Evolutionary conservation across 148 eudicot genomes (phyloP).

Genomic region (Cornus controversa): DNA sequence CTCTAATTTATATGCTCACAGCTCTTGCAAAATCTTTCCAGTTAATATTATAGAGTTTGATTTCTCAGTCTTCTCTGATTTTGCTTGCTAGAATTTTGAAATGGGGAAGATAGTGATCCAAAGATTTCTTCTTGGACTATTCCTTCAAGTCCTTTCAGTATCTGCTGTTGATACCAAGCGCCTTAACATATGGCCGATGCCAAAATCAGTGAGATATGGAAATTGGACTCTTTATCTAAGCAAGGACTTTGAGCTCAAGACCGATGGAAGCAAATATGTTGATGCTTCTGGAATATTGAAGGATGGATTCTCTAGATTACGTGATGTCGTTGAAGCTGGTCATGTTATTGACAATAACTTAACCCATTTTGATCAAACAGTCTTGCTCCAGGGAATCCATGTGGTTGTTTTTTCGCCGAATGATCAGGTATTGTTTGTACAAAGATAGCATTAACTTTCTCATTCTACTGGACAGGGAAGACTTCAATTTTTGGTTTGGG

Average conservation of each 20-base stretch:
- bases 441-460: background rate
- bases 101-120: slow-evolving; percentile 41
- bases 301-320: slow-evolving; percentile 57
- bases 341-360: slow-evolving; percentile 58
- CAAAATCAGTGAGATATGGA: slow-evolving; percentile 50
- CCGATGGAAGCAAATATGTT: slow-evolving; percentile 54
- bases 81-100: slow-evolving; percentile 16
- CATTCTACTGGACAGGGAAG: background rate
- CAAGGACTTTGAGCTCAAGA: slow-evolving; percentile 54
- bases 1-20: background rate
- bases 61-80: background rate
- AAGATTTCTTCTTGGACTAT: slow-evolving; percentile 22
- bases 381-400: slow-evolving; percentile 60
- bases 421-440: slow-evolving; percentile 57
- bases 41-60: background rate
- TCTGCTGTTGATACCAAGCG: slow-evolving; percentile 33
- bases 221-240: slow-evolving; percentile 37
- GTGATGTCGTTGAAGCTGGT: slow-evolving; percentile 39
- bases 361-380: slow-evolving; percentile 33
- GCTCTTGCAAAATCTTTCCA: background rate
- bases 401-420: slow-evolving; percentile 54
- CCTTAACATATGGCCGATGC: slow-evolving; percentile 93
- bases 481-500: background rate
- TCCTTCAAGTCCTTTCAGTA: slow-evolving; percentile 30
- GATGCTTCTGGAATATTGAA: slow-evolving; percentile 61